Evolutionary conservation across 1,284 basidiomycete species (phyloP).

Genomic region (Cutaneotrichosporon sp.): DNA sequence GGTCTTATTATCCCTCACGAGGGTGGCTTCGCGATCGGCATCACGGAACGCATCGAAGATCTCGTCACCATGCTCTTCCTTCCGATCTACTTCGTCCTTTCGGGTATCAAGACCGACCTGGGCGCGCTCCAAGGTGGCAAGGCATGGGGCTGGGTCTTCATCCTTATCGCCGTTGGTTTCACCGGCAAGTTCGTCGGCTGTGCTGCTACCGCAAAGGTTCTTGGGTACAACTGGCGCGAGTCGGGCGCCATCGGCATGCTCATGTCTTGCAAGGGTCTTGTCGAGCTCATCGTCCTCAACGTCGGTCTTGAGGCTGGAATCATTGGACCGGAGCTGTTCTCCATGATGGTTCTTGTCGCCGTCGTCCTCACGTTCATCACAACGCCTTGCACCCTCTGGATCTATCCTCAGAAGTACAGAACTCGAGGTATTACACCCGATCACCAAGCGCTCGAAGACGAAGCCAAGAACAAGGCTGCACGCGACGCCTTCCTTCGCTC

Average conservation of each 20-base stretch:
- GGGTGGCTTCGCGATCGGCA: slow-evolving; percentile 71
- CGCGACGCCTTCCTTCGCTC: slow-evolving; percentile 8
- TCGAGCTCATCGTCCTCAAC: slow-evolving; percentile 88
- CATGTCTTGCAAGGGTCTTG: slow-evolving; percentile 87
- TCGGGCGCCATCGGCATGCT: slow-evolving; percentile 78
- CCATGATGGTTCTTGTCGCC: slow-evolving; percentile 89
- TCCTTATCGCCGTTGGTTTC: slow-evolving; percentile 77
- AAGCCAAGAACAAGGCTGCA: slow-evolving; percentile 31
- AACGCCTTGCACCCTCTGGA: slow-evolving; percentile 69
- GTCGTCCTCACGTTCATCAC: slow-evolving; percentile 82
- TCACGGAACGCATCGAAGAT: slow-evolving; percentile 78
- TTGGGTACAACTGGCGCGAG: slow-evolving; percentile 72
- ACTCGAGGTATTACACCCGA: slow-evolving; percentile 14
- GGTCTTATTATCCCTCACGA: slow-evolving; percentile 85
- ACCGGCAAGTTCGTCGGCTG: slow-evolving; percentile 69
- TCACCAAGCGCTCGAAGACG: not conserved
- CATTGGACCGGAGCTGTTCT: slow-evolving; percentile 60
- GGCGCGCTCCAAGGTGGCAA: slow-evolving; percentile 65
- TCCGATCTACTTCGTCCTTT: slow-evolving; percentile 78
- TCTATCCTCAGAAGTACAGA: slow-evolving; percentile 67
- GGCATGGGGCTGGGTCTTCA: slow-evolving; percentile 81
- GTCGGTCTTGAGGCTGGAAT: slow-evolving; percentile 76
- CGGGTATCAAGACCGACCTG: slow-evolving; percentile 77
- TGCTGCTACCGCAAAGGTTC: slow-evolving; percentile 58
- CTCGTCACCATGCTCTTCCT: slow-evolving; percentile 61